phyloP scores from a whole-genome alignment of 2,329 filamentous ascomycete species.

The Ilyonectria destructans region DNA sequence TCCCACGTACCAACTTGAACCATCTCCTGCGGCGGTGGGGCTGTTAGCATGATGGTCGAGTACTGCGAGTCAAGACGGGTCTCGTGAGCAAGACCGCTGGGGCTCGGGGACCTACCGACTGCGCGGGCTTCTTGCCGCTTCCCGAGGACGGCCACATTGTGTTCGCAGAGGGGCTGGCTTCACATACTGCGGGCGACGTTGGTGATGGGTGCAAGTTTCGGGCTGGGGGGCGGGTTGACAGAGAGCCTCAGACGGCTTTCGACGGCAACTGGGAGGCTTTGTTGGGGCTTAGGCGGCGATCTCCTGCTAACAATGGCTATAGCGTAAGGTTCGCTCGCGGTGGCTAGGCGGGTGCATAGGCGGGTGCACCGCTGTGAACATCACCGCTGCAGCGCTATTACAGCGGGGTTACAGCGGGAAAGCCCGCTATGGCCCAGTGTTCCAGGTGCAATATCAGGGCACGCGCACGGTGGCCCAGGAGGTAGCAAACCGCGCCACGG shows the following conservation, averaged over 20 bases:
- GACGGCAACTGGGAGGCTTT: slow-evolving; percentile 24
- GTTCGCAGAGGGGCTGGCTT: slow-evolving; percentile 50
- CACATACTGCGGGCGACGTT: slow-evolving; percentile 28
- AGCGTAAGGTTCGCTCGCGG: slow-evolving; percentile 1
- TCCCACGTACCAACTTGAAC: slow-evolving; percentile 89
- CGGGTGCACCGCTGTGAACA: slow-evolving; percentile 20
- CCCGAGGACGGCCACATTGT: slow-evolving; percentile 77
- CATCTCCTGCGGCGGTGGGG: slow-evolving; percentile 85
- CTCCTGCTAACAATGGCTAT: slow-evolving; percentile 6
- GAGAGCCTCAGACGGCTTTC: slow-evolving; percentile 27
- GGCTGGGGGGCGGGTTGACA: not conserved
- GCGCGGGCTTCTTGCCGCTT: slow-evolving; percentile 78
- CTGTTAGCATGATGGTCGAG: slow-evolving; percentile 53
- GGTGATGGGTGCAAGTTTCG: slow-evolving; percentile 28
- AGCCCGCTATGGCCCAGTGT: slow-evolving; percentile 16
- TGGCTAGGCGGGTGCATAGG: not conserved
- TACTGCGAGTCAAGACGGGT: slow-evolving; percentile 39
- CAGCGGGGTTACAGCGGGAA: slow-evolving; percentile 22
- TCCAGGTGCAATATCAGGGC: slow-evolving; percentile 1
- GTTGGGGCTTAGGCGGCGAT: slow-evolving; percentile 31
- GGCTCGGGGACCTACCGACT: slow-evolving; percentile 73
- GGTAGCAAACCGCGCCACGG: slow-evolving; percentile 11
- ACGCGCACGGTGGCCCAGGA: not conserved
- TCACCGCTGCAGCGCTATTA: slow-evolving; percentile 23
- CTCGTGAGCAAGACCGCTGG: slow-evolving; percentile 41